Base-by-base conservation (phyloP, 768 basidiomycete species). In the Podaxis sp. region DNA sequence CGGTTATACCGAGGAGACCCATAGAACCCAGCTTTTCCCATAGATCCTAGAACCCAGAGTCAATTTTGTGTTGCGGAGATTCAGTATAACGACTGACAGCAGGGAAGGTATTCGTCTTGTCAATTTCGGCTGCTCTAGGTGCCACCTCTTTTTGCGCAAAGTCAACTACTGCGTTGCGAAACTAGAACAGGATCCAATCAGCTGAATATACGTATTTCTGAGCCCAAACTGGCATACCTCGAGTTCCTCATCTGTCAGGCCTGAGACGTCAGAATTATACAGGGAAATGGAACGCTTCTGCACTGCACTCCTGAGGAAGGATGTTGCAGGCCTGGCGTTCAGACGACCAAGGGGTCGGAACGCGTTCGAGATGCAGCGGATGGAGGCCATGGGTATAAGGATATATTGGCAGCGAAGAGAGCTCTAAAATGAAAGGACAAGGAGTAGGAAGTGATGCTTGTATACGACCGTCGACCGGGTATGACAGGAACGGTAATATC, bases 11-110 rank as follows among this genome's bases (percentile, higher is more conserved):
- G 17, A 98, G 83, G 29, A 98, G 80, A 9, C 96, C 96, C 95
- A 98, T 96, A 22, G 84, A 82, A 4, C 95, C 93, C 51, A 98
- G 80, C 74, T 93, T 94, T 71, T 89, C 85, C 89, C 94, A 94
- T 43, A 96, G 77, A 71, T 91, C 87, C 91, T 94, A 69, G 17
- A 65, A 22, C 52, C 51, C 49, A 54, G 55, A 50, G 41, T 40
- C n/a, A 63, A 57, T n/a, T 57, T 59, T 54, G 52, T 41, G 57
- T 52, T 46, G 52, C 57, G 53, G 38, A 64, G 22, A 29, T 62
- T 47, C 43, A 19, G 55, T 8, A 56, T 29, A 38, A 17, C 46
- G 6, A 64, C 84, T 66, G 69, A 94, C 93, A 63, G 75, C 68
- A 19, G 95, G 95, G 66, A 91, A 92, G 56, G 79, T 87, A 74